Conservation (phyloP, 169 alveolate genomes). For the Plasmodium falciparum region DNA sequence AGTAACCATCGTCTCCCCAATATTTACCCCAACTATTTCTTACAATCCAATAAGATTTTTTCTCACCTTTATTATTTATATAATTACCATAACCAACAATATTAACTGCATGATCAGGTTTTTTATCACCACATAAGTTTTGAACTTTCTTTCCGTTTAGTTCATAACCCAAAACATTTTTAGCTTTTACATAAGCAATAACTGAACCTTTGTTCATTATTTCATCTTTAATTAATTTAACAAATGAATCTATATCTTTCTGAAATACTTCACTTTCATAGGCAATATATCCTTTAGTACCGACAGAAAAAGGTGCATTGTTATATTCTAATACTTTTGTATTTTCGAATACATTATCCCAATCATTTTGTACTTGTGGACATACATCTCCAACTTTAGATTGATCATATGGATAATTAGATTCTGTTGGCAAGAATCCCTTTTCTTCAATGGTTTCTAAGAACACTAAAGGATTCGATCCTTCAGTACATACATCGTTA, state of each 20-base stretch:
- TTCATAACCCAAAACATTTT: slow-evolving; percentile 38
- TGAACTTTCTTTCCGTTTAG: slow-evolving; percentile 65
- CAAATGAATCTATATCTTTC: slow-evolving; percentile 9
- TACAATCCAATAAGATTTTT: slow-evolving; percentile 30
- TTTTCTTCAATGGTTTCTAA: not conserved
- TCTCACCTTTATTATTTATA: slow-evolving; percentile 12
- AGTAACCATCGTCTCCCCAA: slow-evolving; percentile 43
- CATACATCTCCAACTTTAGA: slow-evolving; percentile 3
- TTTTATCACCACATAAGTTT: slow-evolving; percentile 40
- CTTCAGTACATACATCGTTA: not conserved
- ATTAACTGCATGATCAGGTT: slow-evolving; percentile 51
- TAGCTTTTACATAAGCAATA: slow-evolving; percentile 52
- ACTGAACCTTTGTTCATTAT: slow-evolving; percentile 59
- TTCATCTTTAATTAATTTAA: slow-evolving; percentile 30
- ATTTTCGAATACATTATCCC: not conserved
- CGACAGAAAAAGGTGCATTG: not conserved
- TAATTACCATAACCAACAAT: slow-evolving; percentile 74
- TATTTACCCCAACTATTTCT: slow-evolving; percentile 56
- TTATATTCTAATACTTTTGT: not conserved
- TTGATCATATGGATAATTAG: not conserved
- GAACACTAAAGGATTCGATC: not conserved
- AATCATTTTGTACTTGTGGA: not conserved
- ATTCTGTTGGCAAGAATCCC: not conserved
- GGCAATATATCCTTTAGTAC: not conserved
- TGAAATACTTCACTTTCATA: not conserved